Percentiles rank a stretch among this genome's conserved stretches.
Evolutionary conservation across 1,284 basidiomycete species (phyloP).

Genomic region (Meira miltonrushii): DNA sequence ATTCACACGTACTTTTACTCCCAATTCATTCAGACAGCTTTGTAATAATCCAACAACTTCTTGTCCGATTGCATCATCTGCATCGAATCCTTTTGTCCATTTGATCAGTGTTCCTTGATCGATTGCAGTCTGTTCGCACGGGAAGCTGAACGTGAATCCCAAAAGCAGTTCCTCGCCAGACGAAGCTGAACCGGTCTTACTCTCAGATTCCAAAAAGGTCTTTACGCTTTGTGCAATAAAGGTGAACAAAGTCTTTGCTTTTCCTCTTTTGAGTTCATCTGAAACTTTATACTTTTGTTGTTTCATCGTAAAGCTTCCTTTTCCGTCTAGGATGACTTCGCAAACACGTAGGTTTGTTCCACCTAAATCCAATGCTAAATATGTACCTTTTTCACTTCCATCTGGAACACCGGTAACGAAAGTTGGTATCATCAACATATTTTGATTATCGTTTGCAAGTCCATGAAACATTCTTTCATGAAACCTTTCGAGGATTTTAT

Average conservation of each 20-base stretch:
- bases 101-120: constrained; percentile 70
- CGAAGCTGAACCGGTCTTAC: constrained; percentile 20
- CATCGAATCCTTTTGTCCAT: constrained; percentile 53
- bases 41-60: constrained; percentile 89
- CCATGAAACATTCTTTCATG: constrained; percentile 36
- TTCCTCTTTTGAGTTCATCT: constrained; percentile 44
- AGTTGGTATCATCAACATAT: constrained; percentile 49
- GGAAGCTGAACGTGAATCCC: constrained; percentile 73
- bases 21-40: constrained; percentile 85
- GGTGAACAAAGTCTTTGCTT: constrained; percentile 54
- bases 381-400: constrained; percentile 44
- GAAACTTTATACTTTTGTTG: constrained; percentile 50
- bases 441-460: constrained; percentile 33
- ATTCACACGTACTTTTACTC: constrained; percentile 86
- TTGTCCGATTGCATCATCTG: constrained; percentile 67
- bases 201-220: constrained; percentile 66
- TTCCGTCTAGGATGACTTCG: constrained; percentile 80
- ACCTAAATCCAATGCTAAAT: constrained; percentile 45
- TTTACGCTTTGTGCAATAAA: constrained; percentile 95
- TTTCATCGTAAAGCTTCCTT: constrained; percentile 78
- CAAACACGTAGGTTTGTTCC: constrained; percentile 66
- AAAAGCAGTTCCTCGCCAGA: constrained; percentile 40
- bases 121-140: constrained; percentile 91
- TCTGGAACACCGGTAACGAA: constrained; percentile 42
- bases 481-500: constrained; percentile 31